Base-by-base conservation (phyloP, 2,329 filamentous ascomycete genomes). In the Berkeleyomyces basicola region DNA sequence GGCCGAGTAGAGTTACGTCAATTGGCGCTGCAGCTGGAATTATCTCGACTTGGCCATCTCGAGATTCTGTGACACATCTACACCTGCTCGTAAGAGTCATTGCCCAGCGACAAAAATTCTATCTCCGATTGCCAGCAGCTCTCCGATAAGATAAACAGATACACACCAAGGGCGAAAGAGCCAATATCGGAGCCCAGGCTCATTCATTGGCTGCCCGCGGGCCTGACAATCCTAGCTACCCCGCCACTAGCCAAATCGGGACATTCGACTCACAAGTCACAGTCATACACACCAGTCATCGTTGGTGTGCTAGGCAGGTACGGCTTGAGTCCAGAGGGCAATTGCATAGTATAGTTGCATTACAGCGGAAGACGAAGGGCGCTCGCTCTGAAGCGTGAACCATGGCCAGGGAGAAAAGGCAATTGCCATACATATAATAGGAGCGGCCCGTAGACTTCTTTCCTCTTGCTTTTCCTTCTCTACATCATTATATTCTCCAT, bases 271-370 rank as follows among this genome's bases (percentile, higher is more conserved):
- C 43, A 63, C 42, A 49, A 14, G 59, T 63, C 40, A 55, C 58
- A 61, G 62, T 61, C 62, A 61, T 61, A 60, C 39, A 61, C 44
- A 44, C 47, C 58, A 63, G 58, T 63, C 57, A 63, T 58, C 23
- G 23, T 23, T 23, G 23, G 23, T 23, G 23, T 23, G 31, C 36
- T 39, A 3, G 10, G 36, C n/a, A 55, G 33, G 31, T 37, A 16
- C 57, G 40, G 7, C 9, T 36, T 14, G 57, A 10, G 7, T 16
- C 36, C 33, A 46, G 4, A 46, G 10, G 57, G 31, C 14, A 46
- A 33, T 59, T 55, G 14, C 31, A 16, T 16, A 11, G 43, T 16
- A 23, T 5, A 47, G 10, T 7, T 5, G 44, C 14, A 23, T 4
- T 43, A 33, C 37, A 58, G 49, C 62, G 62, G 58, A 63, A 63